Evolutionary conservation across 805 yeast genomes (phyloP).

Genomic region (Wickerhamomyces bisporus): DNA sequence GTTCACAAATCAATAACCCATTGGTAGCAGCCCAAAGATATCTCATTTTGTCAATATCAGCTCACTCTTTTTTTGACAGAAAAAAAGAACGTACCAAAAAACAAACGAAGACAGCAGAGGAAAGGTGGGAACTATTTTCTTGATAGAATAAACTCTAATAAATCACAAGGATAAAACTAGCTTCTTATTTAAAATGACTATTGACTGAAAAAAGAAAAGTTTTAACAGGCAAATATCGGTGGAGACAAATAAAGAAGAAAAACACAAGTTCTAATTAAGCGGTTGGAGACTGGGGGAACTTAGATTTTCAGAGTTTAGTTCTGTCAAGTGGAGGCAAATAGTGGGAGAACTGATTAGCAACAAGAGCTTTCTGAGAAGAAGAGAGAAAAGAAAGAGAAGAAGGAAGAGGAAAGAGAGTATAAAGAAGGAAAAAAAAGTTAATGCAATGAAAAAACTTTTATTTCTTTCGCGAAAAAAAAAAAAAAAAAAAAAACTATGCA

Average conservation of each 20-base stretch:
- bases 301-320: not conserved
- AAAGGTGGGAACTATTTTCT: no score
- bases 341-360: no score
- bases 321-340: not conserved
- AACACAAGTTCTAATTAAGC: slow-evolving; percentile 7
- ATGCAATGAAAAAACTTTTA: slow-evolving; percentile 9
- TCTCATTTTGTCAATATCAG: no score
- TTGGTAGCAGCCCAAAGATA: no score
- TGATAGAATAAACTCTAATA: no score
- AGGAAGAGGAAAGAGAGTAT: slow-evolving; percentile 8
- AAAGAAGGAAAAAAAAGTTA: slow-evolving; percentile 3
- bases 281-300: not conserved
- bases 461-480: slow-evolving; percentile 6
- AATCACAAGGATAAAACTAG: not conserved
- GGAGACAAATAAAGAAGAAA: slow-evolving; percentile 4
- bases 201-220: no score
- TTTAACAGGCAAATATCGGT: not conserved
- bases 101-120: no score
- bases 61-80: no score
- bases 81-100: no score
- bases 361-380: slow-evolving; percentile 27
- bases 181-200: no score
- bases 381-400: slow-evolving; percentile 20
- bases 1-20: not conserved
- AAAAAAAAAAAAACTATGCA: slow-evolving; percentile 5